Conservation (phyloP, 345 rosid genomes). For the Excoecaria agallocha region DNA sequence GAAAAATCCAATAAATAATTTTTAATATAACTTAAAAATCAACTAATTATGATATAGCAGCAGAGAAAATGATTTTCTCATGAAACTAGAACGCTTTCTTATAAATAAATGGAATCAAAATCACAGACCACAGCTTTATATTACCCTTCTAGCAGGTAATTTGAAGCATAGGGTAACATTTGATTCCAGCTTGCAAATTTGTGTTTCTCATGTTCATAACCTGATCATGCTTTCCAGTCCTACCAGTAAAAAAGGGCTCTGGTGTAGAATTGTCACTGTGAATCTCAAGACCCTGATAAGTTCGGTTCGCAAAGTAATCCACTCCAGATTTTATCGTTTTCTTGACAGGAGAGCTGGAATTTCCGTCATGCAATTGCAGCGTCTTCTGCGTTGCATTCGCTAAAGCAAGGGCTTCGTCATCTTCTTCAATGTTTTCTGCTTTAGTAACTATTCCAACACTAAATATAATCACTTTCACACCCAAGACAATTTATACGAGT, state of each 20-base stretch:
- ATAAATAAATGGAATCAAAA: too few relatives aligned
- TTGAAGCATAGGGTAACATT: background rate
- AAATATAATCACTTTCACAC: background rate
- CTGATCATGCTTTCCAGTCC: slow-evolving; percentile 76
- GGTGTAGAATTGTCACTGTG: slow-evolving; percentile 42
- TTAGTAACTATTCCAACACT: background rate
- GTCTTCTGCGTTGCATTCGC: slow-evolving; percentile 60
- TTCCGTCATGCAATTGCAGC: slow-evolving; percentile 53
- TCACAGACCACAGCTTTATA: too few relatives aligned
- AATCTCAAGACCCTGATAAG: slow-evolving; percentile 76
- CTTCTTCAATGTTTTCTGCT: slow-evolving; percentile 29
- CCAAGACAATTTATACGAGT: background rate
- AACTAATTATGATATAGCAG: too few relatives aligned
- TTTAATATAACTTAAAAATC: too few relatives aligned
- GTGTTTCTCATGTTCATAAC: slow-evolving; percentile 25
- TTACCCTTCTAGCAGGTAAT: background rate
- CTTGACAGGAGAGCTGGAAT: slow-evolving; percentile 39
- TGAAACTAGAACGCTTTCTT: too few relatives aligned
- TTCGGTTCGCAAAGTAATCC: slow-evolving; percentile 56
- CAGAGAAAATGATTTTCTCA: too few relatives aligned
- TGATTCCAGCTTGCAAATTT: background rate
- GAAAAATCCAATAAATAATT: too few relatives aligned
- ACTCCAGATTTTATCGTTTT: slow-evolving; percentile 74
- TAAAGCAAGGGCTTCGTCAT: slow-evolving; percentile 56
- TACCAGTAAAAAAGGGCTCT: slow-evolving; percentile 58